Evolutionary conservation across 148 eudicot species (phyloP), one percentile per base, ranked within the genome.

Genomic region (Camellia sinensis): DNA sequence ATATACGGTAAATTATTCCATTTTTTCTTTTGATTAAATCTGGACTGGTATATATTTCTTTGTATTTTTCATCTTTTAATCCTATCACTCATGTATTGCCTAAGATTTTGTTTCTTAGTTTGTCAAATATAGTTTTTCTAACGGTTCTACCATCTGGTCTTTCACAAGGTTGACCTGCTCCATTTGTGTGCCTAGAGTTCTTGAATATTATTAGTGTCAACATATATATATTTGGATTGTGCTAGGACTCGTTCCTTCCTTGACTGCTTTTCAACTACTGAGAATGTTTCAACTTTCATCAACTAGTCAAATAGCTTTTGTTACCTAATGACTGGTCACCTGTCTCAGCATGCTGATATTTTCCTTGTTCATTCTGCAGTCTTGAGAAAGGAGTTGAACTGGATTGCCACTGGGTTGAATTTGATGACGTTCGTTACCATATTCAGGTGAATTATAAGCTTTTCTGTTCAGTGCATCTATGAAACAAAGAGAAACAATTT

Each of bases 371-470:
- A 44, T 67, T 74, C 57, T 90, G 79, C 84, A 96, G 99, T 82
- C 87, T 92, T 80, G 99, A 91, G 69, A 96, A 91, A 78, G 99
- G 98, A 80, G 94, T 92, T 74, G 99, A 93, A 81, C 78, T 92
- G 85, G 98, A 96, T 65, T 89, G 89, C 87, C 92, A 92, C 63
- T 96, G 97, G 98, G 86, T 90, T 84, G 99, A 96, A 85, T 96
- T 96, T 84, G 93, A 90, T 82, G 99, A 96, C 80, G 91, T 96
- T 63, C 95, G 98, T 57, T 96, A 87, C 80, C 97, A 96, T 83
- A 84, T 91, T 82, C 99, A 92, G 99, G 98, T 96, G 76, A 82
- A 75, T 52, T 43, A 53, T 11, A 11, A 18, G 50, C 18, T 74
- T 60, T 80, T 8, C 56, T 3, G 44, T 79, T 75, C 29, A 56